Conservation (phyloP, 805 yeast genomes). For the Metschnikowia hibisci region DNA sequence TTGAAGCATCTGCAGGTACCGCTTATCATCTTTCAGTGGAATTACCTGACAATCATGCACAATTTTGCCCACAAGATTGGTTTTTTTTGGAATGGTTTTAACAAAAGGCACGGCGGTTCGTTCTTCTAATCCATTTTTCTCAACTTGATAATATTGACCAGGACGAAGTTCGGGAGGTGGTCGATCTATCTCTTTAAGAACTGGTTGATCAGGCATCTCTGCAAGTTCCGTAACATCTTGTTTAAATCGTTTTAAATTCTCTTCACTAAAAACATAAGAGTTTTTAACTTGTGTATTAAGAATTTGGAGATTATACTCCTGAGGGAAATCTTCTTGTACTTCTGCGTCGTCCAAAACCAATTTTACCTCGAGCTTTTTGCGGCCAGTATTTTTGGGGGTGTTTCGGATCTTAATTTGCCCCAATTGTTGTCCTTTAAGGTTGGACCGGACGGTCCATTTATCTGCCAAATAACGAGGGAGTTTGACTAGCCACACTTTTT, state of each 20-base stretch:
- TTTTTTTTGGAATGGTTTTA: slow-evolving; percentile 83
- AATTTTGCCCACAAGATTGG: slow-evolving; percentile 80
- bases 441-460: slow-evolving; percentile 63
- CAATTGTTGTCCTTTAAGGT: slow-evolving; percentile 66
- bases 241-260: slow-evolving; percentile 41
- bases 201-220: slow-evolving; percentile 52
- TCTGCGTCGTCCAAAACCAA: slow-evolving; percentile 45
- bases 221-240: slow-evolving; percentile 49
- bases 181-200: slow-evolving; percentile 32
- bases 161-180: slow-evolving; percentile 15
- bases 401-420: slow-evolving; percentile 77
- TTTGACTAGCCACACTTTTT: slow-evolving; percentile 89
- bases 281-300: slow-evolving; percentile 78
- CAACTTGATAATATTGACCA: slow-evolving; percentile 26
- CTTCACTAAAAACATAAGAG: slow-evolving; percentile 84
- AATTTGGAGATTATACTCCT: slow-evolving; percentile 75
- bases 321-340: slow-evolving; percentile 55
- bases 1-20: slow-evolving; percentile 58
- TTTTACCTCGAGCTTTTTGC: slow-evolving; percentile 45
- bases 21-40: slow-evolving; percentile 71
- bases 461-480: slow-evolving; percentile 84
- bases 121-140: slow-evolving; percentile 27
- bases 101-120: slow-evolving; percentile 68
- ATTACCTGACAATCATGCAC: slow-evolving; percentile 89
- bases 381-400: slow-evolving; percentile 20